Evolutionary conservation across 2,329 filamentous ascomycete genomes (phyloP).

Genomic region (Venturia oleaginea): DNA sequence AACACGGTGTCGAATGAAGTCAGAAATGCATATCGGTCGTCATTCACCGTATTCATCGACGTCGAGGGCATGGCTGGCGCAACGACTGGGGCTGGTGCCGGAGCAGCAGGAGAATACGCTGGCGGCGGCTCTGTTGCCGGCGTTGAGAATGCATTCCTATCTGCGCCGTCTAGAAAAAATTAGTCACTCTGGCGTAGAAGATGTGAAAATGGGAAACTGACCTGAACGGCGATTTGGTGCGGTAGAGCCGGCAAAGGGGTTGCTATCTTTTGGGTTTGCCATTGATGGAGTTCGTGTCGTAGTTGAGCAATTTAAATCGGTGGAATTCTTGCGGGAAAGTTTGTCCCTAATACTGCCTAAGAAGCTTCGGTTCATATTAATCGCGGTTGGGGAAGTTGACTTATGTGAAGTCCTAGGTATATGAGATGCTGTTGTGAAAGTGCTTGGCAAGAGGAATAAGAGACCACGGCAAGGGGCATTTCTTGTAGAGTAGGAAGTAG

Average conservation of each 20-base stretch:
- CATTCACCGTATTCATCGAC: slow-evolving; percentile 20
- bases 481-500: background rate
- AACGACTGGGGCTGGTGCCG: slow-evolving; percentile 21
- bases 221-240: slow-evolving; percentile 29
- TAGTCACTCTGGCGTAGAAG: background rate
- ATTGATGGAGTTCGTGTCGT: background rate
- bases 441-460: background rate
- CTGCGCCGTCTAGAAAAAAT: slow-evolving; percentile 20
- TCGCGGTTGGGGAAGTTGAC: background rate
- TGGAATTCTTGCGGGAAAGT: slow-evolving; percentile 16
- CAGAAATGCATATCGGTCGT: slow-evolving; percentile 70
- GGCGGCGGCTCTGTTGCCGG: slow-evolving; percentile 32
- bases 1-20: slow-evolving; percentile 76
- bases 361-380: slow-evolving; percentile 14
- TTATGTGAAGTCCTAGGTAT: background rate
- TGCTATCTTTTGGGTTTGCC: slow-evolving; percentile 1
- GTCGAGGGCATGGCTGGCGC: slow-evolving; percentile 1
- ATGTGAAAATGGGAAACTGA: slow-evolving; percentile 18
- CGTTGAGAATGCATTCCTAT: slow-evolving; percentile 22
- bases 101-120: slow-evolving; percentile 29
- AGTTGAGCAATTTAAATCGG: slow-evolving; percentile 16
- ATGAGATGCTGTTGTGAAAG: background rate
- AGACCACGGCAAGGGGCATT: slow-evolving; percentile 1
- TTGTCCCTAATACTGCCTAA: slow-evolving; percentile 22
- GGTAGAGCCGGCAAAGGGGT: background rate